A percentile compares a stretch with the other conserved stretches of the same genome.
phyloP scores from a whole-genome alignment of 177 flowering plant species.

The Telopea speciosissima region DNA sequence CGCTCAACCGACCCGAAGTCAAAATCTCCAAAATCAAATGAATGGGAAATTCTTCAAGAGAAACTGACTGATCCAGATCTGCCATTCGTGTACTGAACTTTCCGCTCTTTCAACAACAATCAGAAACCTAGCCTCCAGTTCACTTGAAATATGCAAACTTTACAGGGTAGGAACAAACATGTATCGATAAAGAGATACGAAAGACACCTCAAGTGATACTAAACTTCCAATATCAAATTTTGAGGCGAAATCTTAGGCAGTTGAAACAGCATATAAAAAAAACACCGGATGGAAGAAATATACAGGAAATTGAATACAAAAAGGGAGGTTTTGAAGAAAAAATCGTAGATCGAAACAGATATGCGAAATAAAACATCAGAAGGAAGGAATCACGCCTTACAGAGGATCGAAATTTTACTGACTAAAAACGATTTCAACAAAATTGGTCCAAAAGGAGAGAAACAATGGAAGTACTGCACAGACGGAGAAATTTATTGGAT shows the following conservation, averaged over 20 bases:
- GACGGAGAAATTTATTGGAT: neutral
- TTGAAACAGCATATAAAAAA: constrained; percentile 51
- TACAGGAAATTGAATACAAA: constrained; percentile 31
- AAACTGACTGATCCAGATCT: constrained; percentile 32
- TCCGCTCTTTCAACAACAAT: neutral
- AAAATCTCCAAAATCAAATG: constrained; percentile 81
- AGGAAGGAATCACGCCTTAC: constrained; percentile 1
- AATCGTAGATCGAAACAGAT: constrained; percentile 21
- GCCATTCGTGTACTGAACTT: constrained; percentile 32
- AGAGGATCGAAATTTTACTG: neutral
- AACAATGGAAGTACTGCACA: neutral
- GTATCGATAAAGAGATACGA: neutral
- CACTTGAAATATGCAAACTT: neutral
- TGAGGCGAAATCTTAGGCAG: constrained; percentile 56
- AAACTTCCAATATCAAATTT: constrained; percentile 31
- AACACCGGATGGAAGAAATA: constrained; percentile 39
- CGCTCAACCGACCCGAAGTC: constrained; percentile 53
- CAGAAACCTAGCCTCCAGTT: neutral
- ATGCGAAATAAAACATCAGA: constrained; percentile 47
- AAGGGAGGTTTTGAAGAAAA: constrained; percentile 29
- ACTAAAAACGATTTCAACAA: neutral
- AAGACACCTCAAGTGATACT: constrained; percentile 7
- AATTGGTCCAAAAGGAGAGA: neutral
- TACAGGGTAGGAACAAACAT: neutral
- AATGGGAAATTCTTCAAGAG: constrained; percentile 72